These are phyloP conservation scores for Aureobasidium melanogenum DNA, from an alignment of 2,329 filamentous ascomycete species.

Conservation along the genomic window DNA sequence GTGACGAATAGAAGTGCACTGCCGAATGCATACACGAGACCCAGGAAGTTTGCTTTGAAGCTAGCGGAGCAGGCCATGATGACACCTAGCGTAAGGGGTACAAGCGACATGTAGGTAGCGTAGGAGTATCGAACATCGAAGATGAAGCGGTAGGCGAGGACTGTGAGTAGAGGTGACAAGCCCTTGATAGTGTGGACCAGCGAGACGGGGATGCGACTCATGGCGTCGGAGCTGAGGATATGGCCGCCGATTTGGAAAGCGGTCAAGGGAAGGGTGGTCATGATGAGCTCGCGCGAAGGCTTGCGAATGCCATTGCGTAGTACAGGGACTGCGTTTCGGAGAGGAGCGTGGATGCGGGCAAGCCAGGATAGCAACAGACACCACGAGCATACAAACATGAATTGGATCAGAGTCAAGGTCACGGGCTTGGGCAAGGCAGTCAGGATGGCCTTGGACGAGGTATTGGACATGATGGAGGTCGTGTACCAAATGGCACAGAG, in stretches of 20 bases:
- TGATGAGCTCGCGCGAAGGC: constrained; percentile 72
- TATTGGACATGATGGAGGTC: constrained; percentile 92
- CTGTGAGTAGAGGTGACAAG: constrained; percentile 88
- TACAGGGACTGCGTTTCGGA: constrained; percentile 66
- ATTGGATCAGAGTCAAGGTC: constrained; percentile 86
- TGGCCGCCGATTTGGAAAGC: constrained; percentile 91
- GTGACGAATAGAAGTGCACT: constrained; percentile 94
- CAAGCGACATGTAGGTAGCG: constrained; percentile 68
- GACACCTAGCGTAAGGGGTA: constrained; percentile 85
- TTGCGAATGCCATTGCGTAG: constrained; percentile 75
- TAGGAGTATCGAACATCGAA: constrained; percentile 81
- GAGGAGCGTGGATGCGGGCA: constrained; percentile 59
- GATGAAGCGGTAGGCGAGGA: constrained; percentile 81
- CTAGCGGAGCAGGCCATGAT: constrained; percentile 92
- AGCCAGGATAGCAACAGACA: constrained; percentile 74
- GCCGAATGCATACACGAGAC: constrained; percentile 79
- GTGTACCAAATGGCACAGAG: constrained; percentile 90
- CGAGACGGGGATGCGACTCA: constrained; percentile 88
- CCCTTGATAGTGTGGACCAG: constrained; percentile 98
- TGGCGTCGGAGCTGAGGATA: constrained; percentile 87
- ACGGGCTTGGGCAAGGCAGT: constrained; percentile 85
- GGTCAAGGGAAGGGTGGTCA: constrained; percentile 82
- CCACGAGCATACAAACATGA: constrained; percentile 82
- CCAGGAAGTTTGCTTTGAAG: constrained; percentile 65
- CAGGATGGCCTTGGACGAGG: constrained; percentile 93